Conservation (phyloP, 768 basidiomycete genomes). For the Russula earlei region DNA sequence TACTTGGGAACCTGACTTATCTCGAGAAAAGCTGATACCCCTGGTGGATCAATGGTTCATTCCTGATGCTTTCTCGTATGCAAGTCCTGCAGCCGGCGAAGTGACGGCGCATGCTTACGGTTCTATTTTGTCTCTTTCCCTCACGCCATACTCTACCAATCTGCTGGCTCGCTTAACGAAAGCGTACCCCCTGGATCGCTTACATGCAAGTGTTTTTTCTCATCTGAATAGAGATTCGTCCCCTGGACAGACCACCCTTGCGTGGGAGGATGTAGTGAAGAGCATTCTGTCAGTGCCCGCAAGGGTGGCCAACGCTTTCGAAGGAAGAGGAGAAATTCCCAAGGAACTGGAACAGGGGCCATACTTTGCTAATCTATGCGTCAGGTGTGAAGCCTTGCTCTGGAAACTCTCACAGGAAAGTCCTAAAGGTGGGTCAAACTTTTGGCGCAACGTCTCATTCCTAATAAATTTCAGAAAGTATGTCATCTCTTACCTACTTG, state of each 20-base stretch:
- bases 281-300: conserved; percentile 56
- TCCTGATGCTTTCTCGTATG: conserved; percentile 50
- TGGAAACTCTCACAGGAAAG: conserved; percentile 31
- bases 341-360: conserved; percentile 41
- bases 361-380: conserved; percentile 47
- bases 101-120: conserved; percentile 55
- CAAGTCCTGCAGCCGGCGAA: conserved; percentile 40
- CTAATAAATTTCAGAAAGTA: conserved; percentile 13
- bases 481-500: conserved; percentile 42
- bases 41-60: conserved; percentile 66
- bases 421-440: conserved; percentile 33
- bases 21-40: conserved; percentile 35
- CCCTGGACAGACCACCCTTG: conserved; percentile 26
- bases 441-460: neutral
- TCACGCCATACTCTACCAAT: conserved; percentile 41
- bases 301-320: conserved; percentile 69
- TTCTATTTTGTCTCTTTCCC: conserved; percentile 44
- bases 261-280: conserved; percentile 74
- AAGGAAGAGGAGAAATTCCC: conserved; percentile 35
- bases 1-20: conserved; percentile 52
- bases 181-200: conserved; percentile 60
- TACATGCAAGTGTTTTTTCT: conserved; percentile 46
- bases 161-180: conserved; percentile 45
- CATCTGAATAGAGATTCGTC: conserved; percentile 14
- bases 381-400: conserved; percentile 45